Conservation (phyloP, 176 grass and related monocot species). For the Oryza officinalis region DNA sequence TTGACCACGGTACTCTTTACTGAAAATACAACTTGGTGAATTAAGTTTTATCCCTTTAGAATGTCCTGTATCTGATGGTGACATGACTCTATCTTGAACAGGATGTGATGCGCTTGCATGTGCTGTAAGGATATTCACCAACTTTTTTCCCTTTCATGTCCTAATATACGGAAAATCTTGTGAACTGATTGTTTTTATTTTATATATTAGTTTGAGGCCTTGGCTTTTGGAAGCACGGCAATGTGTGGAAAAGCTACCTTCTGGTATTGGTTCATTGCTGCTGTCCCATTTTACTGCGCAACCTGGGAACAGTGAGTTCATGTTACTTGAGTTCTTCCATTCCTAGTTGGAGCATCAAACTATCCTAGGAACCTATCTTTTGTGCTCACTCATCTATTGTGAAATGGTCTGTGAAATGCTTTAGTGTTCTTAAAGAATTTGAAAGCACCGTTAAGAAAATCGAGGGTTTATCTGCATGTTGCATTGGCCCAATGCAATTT, state of each 20-base stretch:
- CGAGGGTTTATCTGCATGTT: neutral
- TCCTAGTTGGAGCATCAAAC: neutral
- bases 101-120: slow-evolving; percentile 98
- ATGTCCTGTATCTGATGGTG: slow-evolving; percentile 16
- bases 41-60: neutral
- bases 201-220: slow-evolving; percentile 75
- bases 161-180: neutral
- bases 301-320: slow-evolving; percentile 96
- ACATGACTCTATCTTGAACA: slow-evolving; percentile 45
- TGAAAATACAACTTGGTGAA: slow-evolving; percentile 19
- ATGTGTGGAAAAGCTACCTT: slow-evolving; percentile 91
- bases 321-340: slow-evolving; percentile 27
- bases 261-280: slow-evolving; percentile 88
- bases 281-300: slow-evolving; percentile 92
- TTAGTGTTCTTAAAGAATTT: slow-evolving; percentile 21
- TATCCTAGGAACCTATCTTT: neutral
- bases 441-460: neutral
- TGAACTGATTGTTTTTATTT: slow-evolving; percentile 39
- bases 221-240: slow-evolving; percentile 96
- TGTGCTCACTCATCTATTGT: slow-evolving; percentile 5
- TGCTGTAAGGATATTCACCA: slow-evolving; percentile 68
- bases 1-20: slow-evolving; percentile 79
- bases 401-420: neutral
- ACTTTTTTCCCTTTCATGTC: neutral
- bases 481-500: slow-evolving; percentile 4